Percentiles rank a stretch among this genome's conserved stretches.
phyloP scores from a whole-genome alignment of 2,329 filamentous ascomycete genomes.

The Penicillium fuscoglaucum region DNA sequence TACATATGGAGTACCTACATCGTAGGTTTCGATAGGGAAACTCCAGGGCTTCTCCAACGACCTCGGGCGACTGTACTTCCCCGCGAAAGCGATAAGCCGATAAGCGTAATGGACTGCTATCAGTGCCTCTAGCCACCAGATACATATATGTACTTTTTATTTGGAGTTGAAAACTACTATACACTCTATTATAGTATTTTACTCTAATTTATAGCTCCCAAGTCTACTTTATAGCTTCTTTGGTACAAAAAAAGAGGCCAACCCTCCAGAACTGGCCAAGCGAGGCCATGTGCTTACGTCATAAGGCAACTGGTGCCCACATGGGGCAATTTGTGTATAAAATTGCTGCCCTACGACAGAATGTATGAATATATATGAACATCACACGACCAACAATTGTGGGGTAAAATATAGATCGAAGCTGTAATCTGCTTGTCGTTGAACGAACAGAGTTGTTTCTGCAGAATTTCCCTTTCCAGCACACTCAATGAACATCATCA shows the following conservation, averaged over 20 bases:
- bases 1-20: not conserved
- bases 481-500: not conserved
- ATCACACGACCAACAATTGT: not conserved
- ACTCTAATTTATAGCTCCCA: too few relatives aligned
- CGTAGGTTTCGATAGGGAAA: not conserved
- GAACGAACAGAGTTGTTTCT: not conserved
- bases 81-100: conserved; percentile 8
- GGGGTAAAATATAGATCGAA: not conserved
- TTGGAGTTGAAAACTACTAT: too few relatives aligned
- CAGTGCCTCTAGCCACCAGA: too few relatives aligned
- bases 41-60: not conserved
- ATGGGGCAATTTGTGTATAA: not conserved
- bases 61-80: not conserved
- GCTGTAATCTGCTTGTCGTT: not conserved
- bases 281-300: not conserved
- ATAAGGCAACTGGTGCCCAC: conserved; percentile 1
- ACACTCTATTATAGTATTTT: too few relatives aligned
- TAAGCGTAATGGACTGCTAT: not conserved
- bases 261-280: not conserved
- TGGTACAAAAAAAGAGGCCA: not conserved
- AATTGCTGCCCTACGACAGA: not conserved
- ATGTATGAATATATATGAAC: not conserved
- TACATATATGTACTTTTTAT: too few relatives aligned
- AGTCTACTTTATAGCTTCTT: too few relatives aligned
- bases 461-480: not conserved